These are phyloP conservation scores for Aspergillus haitiensis DNA, from an alignment of 495 filamentous ascomycete genomes.

Conservation along the genomic window DNA sequence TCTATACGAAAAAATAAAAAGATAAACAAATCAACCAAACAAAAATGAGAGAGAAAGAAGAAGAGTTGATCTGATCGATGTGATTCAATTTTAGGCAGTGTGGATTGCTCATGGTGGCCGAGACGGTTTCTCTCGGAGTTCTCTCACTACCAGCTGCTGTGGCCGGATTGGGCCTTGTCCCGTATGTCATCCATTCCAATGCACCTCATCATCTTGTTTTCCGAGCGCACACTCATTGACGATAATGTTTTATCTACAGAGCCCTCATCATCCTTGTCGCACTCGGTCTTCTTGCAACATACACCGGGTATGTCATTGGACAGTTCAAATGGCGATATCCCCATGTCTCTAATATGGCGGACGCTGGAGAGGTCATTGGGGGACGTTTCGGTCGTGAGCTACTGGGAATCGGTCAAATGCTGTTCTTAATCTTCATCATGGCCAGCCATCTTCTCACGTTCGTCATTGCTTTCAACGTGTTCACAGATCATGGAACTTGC, in stretches of 20 bases:
- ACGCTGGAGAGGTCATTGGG: conserved; percentile 66
- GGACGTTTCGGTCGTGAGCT: conserved; percentile 65
- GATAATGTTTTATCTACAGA: conserved; percentile 28
- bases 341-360: conserved; percentile 69
- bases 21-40: too few relatives aligned
- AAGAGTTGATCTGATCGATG: neutral
- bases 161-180: conserved; percentile 63
- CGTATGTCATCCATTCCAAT: conserved; percentile 26
- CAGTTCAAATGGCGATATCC: conserved; percentile 75
- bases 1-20: neutral
- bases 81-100: conserved; percentile 38
- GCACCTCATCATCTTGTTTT: neutral
- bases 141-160: conserved; percentile 65
- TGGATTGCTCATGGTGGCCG: conserved; percentile 63
- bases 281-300: conserved; percentile 68
- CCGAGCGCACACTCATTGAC: conserved; percentile 7
- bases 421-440: conserved; percentile 76
- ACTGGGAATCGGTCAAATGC: conserved; percentile 58
- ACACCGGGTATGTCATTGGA: conserved; percentile 75
- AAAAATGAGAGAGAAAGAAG: too few relatives aligned
- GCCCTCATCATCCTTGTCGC: conserved; percentile 64
- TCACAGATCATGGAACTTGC: conserved; percentile 66
- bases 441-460: conserved; percentile 77
- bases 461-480: conserved; percentile 68
- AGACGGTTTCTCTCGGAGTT: conserved; percentile 72